These are phyloP conservation scores for Coemansia aciculifera DNA, from an alignment of 192 early-diverging fungal species.

Conservation along the genomic window DNA sequence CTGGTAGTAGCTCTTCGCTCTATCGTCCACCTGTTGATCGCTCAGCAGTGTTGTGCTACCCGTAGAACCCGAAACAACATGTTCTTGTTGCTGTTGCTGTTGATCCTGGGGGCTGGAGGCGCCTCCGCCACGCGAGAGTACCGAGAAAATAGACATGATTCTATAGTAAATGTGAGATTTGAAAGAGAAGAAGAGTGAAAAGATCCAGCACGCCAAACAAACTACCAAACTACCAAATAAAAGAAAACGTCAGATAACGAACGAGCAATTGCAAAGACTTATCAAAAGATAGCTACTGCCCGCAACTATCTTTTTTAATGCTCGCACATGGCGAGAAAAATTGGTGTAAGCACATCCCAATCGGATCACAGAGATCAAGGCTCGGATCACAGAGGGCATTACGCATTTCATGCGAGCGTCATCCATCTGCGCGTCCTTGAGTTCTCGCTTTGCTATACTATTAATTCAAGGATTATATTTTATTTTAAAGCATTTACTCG, in stretches of 20 bases:
- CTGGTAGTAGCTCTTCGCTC: conserved; percentile 29
- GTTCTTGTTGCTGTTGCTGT: conserved; percentile 36
- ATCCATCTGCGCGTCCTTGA: not conserved
- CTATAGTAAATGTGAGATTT: not conserved
- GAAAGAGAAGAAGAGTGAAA: not conserved
- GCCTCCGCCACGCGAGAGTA: conserved; percentile 38
- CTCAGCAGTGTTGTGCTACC: conserved; percentile 23
- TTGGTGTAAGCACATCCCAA: not conserved
- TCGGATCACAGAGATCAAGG: not conserved
- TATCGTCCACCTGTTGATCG: conserved; percentile 15
- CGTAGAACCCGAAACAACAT: conserved; percentile 1
- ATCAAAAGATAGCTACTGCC: not conserved
- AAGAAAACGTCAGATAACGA: not conserved
- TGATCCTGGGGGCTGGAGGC: conserved; percentile 16
- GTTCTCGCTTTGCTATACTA: not conserved
- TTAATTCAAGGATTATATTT: not conserved
- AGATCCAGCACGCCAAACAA: not conserved
- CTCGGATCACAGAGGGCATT: not conserved
- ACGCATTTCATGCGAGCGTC: conserved; percentile 1
- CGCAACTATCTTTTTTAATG: not conserved
- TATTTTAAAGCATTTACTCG: not conserved
- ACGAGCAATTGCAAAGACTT: not conserved
- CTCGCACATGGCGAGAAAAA: not conserved
- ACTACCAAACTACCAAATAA: not conserved
- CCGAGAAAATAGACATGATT: conserved; percentile 52